phyloP scores from a whole-genome alignment of 208 protist genomes.

The Plasmodiophora brassicae region DNA sequence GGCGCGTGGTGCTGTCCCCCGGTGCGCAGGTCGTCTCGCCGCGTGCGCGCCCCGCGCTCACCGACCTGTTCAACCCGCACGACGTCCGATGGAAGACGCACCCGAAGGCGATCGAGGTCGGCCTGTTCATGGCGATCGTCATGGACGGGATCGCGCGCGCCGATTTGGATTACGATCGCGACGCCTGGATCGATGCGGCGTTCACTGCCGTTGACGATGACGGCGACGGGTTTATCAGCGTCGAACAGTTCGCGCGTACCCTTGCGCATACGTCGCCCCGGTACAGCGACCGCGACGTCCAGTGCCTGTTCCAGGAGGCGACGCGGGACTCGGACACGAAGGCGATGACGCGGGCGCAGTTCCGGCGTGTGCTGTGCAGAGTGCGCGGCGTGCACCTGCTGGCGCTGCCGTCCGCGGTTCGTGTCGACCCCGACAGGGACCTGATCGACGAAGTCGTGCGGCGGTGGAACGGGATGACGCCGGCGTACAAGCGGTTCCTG shows the following conservation, averaged over 20 bases:
- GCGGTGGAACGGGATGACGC: no score
- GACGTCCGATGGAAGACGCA: background rate
- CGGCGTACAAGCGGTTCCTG: no score
- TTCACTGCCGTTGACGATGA: background rate
- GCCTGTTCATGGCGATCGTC: background rate
- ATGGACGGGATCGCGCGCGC: background rate
- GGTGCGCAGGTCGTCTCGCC: background rate
- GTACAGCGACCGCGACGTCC: background rate
- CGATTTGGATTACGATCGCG: background rate
- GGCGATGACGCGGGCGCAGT: background rate
- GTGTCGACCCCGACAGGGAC: no score
- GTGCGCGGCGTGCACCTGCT: no score
- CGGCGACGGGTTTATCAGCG: background rate
- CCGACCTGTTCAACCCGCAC: background rate
- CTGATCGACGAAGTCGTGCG: no score
- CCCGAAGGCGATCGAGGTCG: background rate
- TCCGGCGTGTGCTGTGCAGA: background rate
- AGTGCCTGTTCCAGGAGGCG: background rate
- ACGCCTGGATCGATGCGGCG: background rate
- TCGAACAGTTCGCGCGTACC: background rate
- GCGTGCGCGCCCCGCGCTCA: background rate
- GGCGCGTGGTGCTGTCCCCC: background rate
- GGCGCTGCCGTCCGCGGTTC: no score
- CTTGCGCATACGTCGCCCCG: background rate
- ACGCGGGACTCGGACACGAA: background rate